Base-by-base conservation (phyloP, 805 yeast genomes). In the Sugiyamaella qingdaonensis region DNA sequence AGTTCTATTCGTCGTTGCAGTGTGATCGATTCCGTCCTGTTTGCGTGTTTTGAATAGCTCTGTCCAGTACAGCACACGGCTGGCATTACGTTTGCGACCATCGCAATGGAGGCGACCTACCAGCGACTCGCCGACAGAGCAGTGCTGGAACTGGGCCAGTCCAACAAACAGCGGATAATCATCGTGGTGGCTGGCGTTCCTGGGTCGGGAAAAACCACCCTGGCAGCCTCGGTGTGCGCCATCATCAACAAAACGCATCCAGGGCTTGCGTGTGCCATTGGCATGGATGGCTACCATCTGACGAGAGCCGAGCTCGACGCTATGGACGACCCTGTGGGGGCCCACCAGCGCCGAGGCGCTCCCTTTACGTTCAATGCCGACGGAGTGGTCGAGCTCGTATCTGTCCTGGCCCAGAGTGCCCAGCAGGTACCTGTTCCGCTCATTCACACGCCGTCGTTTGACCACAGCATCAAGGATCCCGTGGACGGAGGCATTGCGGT, bases 171-270 rank as follows among this genome's bases (percentile, higher is more conserved):
- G 11, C 70, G 91, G 58, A 65, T 81, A 1, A 54, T 85, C 14
- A 72, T 89, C 9, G 70, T 85, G 0, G 62, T 89, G 10, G 82
- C 84, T 2, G 96, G 96, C 0, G 76, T 82, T 0, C 96, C 96
- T 1, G 96, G 96, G 4, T 81, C 91, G 0, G 96, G 96, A 0
- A 88, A 88, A 65, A 78, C 91, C 2, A 86, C 95, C 0, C 62
- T 83, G 34, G 82, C 91, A 1, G 63, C 64, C 36, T 52, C 66
- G 3, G 69, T 88, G 4, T 76, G 76, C 33, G 63, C 67, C 3
- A 58, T 59, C 4, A 60, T 83, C n/a, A 78, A 74, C 58, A 52
- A 58, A 21, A 46, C 54, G 21, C 37, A 46, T 29, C 42, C 46
- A 55, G 31, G 56, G 52, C 49, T 54, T 5, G 61, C 68, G 0